Conservation (phyloP, 169 alveolate species). For the Blepharisma undulans region DNA sequence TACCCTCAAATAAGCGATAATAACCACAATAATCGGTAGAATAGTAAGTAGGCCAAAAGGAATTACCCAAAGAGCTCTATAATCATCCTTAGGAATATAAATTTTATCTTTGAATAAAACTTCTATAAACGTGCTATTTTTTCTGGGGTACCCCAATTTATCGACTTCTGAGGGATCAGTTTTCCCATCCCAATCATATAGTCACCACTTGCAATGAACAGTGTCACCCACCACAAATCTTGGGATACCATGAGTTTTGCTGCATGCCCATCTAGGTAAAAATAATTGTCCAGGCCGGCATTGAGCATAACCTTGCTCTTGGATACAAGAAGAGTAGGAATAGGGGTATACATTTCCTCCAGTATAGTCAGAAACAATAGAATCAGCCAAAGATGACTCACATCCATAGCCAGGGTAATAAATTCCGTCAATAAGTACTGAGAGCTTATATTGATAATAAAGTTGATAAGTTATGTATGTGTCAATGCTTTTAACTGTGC, state of each 20-base stretch:
- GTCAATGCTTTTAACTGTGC: neutral
- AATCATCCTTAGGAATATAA: neutral
- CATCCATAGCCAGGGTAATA: constrained; percentile 1
- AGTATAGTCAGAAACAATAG: neutral
- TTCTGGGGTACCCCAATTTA: neutral
- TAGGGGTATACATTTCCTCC: neutral
- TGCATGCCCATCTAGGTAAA: neutral
- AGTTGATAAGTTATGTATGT: neutral
- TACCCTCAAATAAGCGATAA: neutral
- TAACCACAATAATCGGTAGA: neutral
- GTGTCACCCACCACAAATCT: neutral
- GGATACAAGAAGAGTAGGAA: neutral
- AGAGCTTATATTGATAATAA: neutral
- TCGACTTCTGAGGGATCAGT: neutral
- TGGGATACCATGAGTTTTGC: neutral
- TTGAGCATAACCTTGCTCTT: neutral
- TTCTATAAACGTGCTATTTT: neutral
- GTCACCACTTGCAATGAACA: neutral
- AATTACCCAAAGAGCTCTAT: neutral
- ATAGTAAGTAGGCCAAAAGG: neutral
- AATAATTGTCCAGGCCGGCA: neutral
- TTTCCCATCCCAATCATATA: neutral
- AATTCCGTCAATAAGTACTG: neutral
- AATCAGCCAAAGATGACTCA: neutral
- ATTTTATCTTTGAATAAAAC: neutral